Base-by-base conservation (phyloP, 345 rosid genomes). In the Bretschneidera sinensis region DNA sequence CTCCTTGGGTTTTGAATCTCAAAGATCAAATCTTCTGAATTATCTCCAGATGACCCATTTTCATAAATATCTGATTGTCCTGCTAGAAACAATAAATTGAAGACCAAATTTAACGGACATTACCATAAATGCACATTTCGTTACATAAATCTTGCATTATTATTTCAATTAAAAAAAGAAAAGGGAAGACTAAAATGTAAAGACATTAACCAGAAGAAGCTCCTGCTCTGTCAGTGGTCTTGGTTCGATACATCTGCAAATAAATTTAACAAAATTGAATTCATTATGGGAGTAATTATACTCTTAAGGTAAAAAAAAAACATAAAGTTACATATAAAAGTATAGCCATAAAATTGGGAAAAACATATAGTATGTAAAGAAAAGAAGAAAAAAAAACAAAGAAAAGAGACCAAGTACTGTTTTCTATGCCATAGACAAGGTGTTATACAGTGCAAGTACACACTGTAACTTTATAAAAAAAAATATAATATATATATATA, bases 1-100 rank as follows among this genome's bases (percentile, higher is more conserved):
- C 76, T 85, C 67, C 78, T 75, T 22, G 89, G 69, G 51, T 83
- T 87, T 47, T 75, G 78, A 52, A 75, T 83, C 28, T 86, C 96
- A 55, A 88, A 74, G 80, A 86, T 77, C 70, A 92, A 69, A 58
- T 91, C 99, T 50, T 95, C 99, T 8, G 96, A 91, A 51, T 80
- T 91, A 60, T 95, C 99, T 25, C 84, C 92, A 2, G 94, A 83
- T 18, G 88, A 85, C 55, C 91, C 98, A 70, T 85, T 88, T 19
- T 85, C 96, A 73, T 65, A 76, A 17, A 64, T 70, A 73, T 91
- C 97, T 19, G 85, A 81, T 73, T 88, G 96, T 50, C 85, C 92
- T 86, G 66, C 17, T 43, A 23, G 33, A 50, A 61, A 48, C 24
- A 18, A n/a, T 35, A 24, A 13, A 17, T 19, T 1, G 9, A 52